These are phyloP conservation scores for Cucumis melo DNA, from an alignment of 306 rosid genomes.

Conservation along the genomic window DNA sequence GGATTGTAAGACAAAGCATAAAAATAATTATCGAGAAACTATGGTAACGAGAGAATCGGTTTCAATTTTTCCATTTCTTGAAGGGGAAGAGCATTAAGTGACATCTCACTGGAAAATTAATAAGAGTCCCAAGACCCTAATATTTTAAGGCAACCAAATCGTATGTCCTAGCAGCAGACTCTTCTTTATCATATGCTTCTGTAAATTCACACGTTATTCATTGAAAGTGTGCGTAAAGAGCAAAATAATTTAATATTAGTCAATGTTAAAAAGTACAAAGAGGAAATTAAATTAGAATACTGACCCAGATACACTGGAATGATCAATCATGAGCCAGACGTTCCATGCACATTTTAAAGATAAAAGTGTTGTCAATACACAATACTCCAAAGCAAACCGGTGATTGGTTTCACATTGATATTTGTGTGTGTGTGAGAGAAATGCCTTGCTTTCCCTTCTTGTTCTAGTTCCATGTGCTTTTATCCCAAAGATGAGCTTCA, in stretches of 20 bases:
- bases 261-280: neutral
- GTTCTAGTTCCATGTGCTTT: conserved; percentile 96
- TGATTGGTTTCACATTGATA: neutral
- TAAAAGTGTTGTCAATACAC: conserved; percentile 20
- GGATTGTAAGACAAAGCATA: neutral
- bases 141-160: conserved; percentile 97
- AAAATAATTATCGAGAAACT: neutral
- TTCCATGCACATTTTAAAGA: conserved; percentile 26
- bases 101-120: conserved; percentile 81
- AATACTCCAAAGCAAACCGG: neutral
- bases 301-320: conserved; percentile 85
- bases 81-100: neutral
- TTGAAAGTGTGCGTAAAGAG: neutral
- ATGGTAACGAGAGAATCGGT: neutral
- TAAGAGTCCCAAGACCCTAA: conserved; percentile 98
- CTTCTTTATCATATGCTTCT: conserved; percentile 99
- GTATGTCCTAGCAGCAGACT: conserved; percentile 98
- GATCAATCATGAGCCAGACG: conserved; percentile 19
- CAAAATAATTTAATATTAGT: neutral
- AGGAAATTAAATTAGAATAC: neutral
- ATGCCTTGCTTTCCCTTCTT: conserved; percentile 98
- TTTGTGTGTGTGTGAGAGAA: neutral
- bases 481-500: conserved; percentile 99
- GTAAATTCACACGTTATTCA: conserved; percentile 13
- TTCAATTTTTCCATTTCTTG: neutral